A percentile compares a stretch with the other conserved stretches of the same genome.
phyloP scores from a whole-genome alignment of 2,329 filamentous ascomycete genomes.

The Taxawa tesnikishii region DNA sequence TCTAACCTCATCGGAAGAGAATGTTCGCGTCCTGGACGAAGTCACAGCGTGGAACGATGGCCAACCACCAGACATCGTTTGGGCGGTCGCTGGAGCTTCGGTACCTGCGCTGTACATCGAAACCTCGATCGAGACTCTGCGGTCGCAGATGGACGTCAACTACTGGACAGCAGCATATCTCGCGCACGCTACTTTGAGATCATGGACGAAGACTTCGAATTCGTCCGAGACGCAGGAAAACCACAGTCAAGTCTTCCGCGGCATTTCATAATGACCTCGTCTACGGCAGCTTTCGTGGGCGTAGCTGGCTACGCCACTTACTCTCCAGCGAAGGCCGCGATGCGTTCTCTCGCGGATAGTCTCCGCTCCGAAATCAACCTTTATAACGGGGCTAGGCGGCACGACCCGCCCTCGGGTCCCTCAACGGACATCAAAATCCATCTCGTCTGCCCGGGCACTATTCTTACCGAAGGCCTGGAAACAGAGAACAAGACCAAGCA shows the following conservation, averaged over 20 bases:
- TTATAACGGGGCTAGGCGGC: slow-evolving; percentile 55
- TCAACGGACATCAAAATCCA: slow-evolving; percentile 63
- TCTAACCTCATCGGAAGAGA: slow-evolving; percentile 58
- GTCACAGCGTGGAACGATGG: slow-evolving; percentile 69
- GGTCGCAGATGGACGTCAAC: slow-evolving; percentile 81
- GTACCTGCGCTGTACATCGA: slow-evolving; percentile 69
- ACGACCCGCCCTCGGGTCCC: slow-evolving; percentile 24
- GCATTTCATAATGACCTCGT: slow-evolving; percentile 83
- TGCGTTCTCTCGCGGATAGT: slow-evolving; percentile 72
- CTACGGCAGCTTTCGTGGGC: slow-evolving; percentile 60
- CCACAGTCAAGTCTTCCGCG: slow-evolving; percentile 35
- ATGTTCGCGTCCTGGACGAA: slow-evolving; percentile 55
- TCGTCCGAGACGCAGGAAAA: not conserved
- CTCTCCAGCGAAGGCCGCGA: slow-evolving; percentile 70
- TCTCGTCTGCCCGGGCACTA: slow-evolving; percentile 73
- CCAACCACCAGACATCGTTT: slow-evolving; percentile 67
- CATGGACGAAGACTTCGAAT: slow-evolving; percentile 52
- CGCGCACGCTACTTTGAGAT: slow-evolving; percentile 63
- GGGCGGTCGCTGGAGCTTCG: slow-evolving; percentile 73
- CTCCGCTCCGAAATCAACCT: slow-evolving; percentile 73
- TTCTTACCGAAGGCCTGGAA: slow-evolving; percentile 62
- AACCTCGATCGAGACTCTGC: slow-evolving; percentile 51
- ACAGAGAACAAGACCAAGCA: slow-evolving; percentile 72
- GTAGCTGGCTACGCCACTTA: slow-evolving; percentile 77
- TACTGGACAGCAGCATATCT: slow-evolving; percentile 82